Evolutionary conservation across 2,329 filamentous ascomycete species (phyloP).

Genomic region (Coniochaeta sp.): DNA sequence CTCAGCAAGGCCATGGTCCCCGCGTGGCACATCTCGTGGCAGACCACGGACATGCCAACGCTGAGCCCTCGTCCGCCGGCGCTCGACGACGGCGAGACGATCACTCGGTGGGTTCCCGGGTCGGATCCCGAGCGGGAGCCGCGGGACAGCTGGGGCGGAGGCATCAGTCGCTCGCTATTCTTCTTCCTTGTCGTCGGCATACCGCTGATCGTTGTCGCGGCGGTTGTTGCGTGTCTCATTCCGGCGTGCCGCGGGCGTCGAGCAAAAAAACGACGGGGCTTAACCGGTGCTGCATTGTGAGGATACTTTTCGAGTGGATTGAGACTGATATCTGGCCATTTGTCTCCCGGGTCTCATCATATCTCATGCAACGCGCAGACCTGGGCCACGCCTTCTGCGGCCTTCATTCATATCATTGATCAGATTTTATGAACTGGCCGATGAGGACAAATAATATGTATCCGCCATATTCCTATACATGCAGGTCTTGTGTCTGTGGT

Average conservation of each 20-base stretch:
- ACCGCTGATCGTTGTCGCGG: neutral
- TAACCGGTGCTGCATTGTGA: neutral
- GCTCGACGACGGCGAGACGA: neutral
- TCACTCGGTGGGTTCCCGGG: slow-evolving; percentile 5
- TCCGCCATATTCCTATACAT: neutral
- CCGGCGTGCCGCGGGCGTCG: neutral
- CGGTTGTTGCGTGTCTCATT: neutral
- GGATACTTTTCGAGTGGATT: neutral
- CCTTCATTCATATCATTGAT: neutral
- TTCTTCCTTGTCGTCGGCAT: slow-evolving; percentile 2
- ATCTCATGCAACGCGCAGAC: too few species aligned
- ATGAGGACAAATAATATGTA: neutral
- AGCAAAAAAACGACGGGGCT: neutral
- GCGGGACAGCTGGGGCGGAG: neutral
- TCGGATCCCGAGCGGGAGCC: slow-evolving; percentile 1
- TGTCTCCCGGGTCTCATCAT: neutral
- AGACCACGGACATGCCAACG: slow-evolving; percentile 2
- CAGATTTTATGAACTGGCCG: neutral
- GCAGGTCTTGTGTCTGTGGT: neutral
- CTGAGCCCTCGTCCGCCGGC: slow-evolving; percentile 4
- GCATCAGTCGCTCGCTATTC: neutral
- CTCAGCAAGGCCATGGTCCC: slow-evolving; percentile 2
- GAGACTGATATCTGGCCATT: neutral
- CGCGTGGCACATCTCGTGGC: slow-evolving; percentile 7
- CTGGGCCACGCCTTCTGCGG: neutral